phyloP scores from a whole-genome alignment of 2,329 filamentous ascomycete genomes.

The Piedraia hortae region DNA sequence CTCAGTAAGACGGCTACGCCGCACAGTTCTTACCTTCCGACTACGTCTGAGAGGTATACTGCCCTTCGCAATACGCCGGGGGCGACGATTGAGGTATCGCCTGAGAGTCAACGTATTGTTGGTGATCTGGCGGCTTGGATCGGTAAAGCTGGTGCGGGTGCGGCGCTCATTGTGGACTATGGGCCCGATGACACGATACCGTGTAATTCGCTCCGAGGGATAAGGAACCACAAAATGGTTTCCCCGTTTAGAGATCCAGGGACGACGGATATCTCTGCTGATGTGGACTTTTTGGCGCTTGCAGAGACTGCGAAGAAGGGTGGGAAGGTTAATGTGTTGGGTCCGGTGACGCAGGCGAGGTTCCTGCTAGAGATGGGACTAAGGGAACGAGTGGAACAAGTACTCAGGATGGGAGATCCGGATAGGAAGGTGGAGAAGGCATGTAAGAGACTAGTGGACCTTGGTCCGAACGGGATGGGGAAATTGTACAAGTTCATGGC shows the following conservation, averaged over 20 bases:
- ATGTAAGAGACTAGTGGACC: slow-evolving; percentile 63
- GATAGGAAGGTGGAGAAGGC: slow-evolving; percentile 33
- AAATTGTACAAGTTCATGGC: slow-evolving; percentile 83
- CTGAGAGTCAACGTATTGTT: slow-evolving; percentile 56
- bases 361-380: slow-evolving; percentile 70
- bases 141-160: slow-evolving; percentile 32
- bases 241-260: slow-evolving; percentile 60
- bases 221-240: slow-evolving; percentile 46
- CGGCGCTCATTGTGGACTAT: slow-evolving; percentile 89
- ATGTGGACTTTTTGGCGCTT: slow-evolving; percentile 76
- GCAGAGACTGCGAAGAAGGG: slow-evolving; percentile 55
- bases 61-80: slow-evolving; percentile 37
- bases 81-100: slow-evolving; percentile 67
- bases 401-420: slow-evolving; percentile 23
- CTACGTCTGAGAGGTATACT: slow-evolving; percentile 52
- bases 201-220: slow-evolving; percentile 70
- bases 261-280: slow-evolving; percentile 63
- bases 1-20: slow-evolving; percentile 49
- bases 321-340: slow-evolving; percentile 66
- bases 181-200: slow-evolving; percentile 56
- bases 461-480: slow-evolving; percentile 66
- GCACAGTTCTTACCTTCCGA: slow-evolving; percentile 61
- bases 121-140: slow-evolving; percentile 64
- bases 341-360: slow-evolving; percentile 58
- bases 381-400: slow-evolving; percentile 40